Percentiles rank a stretch among this genome's conserved stretches.
Evolutionary conservation across 768 basidiomycete species (phyloP).

Genomic region (Strobilomyces confusus): DNA sequence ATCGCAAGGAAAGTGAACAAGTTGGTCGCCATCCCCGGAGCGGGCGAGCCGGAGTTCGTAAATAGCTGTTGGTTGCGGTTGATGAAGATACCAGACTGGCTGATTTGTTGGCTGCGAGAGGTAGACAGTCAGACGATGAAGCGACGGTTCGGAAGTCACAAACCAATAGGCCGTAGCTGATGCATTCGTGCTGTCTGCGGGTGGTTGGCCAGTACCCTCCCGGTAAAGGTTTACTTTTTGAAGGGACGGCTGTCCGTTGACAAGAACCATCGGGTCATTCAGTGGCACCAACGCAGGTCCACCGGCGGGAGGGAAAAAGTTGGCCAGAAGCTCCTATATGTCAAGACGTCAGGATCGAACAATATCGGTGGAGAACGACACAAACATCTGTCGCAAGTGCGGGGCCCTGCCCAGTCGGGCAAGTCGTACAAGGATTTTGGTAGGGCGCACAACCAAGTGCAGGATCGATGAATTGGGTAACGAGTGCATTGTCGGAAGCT

Average conservation of each 20-base stretch:
- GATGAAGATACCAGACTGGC: constrained; percentile 23
- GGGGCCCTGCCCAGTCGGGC: constrained; percentile 14
- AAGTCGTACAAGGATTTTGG: constrained; percentile 27
- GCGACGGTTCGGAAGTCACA: background rate
- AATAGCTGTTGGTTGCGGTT: constrained; percentile 20
- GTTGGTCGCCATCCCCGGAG: constrained; percentile 18
- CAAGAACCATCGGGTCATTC: constrained; percentile 26
- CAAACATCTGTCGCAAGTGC: constrained; percentile 25
- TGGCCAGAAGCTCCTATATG: constrained; percentile 22
- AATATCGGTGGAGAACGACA: background rate
- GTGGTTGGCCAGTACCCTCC: constrained; percentile 24
- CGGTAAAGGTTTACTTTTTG: constrained; percentile 28
- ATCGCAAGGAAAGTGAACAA: constrained; percentile 29
- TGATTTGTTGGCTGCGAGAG: constrained; percentile 17
- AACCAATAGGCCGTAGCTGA: constrained; percentile 23
- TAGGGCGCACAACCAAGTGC: constrained; percentile 22
- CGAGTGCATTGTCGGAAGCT: constrained; percentile 27
- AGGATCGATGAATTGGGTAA: constrained; percentile 25
- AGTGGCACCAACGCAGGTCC: constrained; percentile 24
- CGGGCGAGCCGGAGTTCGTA: constrained; percentile 18
- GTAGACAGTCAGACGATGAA: background rate
- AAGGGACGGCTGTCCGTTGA: constrained; percentile 22
- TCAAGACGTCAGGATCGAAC: background rate
- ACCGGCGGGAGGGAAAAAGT: constrained; percentile 22
- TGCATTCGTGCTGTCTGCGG: constrained; percentile 21